Base-by-base conservation (phyloP, 1,284 basidiomycete species). In the Ganoderma lucidum region DNA sequence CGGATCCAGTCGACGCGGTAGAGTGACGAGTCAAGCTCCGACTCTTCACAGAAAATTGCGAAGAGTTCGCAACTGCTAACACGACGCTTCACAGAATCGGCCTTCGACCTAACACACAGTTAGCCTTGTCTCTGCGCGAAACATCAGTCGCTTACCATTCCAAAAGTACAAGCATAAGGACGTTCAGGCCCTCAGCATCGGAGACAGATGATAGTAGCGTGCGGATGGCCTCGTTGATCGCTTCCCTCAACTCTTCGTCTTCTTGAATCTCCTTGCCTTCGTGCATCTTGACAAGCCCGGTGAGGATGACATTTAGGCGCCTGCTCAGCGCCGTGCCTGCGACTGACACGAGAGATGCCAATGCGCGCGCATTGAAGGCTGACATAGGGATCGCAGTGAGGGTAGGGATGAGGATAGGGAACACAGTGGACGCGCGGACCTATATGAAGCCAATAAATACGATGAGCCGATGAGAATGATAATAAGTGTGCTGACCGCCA, bases 381-480 rank as follows among this genome's bases (percentile, higher is more conserved):
- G 95, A 93, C 88, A 99, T 97, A 0, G 97, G 97, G 45, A 89
- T 89, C 6, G 92, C 90, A 48, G 95, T 96, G 71, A 99, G 86
- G 6, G 96, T 97, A 0, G 97, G 98, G 63, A 99, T 95, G 65
- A 99, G 85, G n/a, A 98, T 94, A 0, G 98, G 98, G 94, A 99
- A 99, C 63, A 99, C 97, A 15, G 94, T 96, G 59, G 92, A 87
- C 14, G 96, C 94, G 63, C 96, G 93, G 76, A 97, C 93, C 93
- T 94, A 76, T 2, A 56, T 44, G 32, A 51, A 39, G 23, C n/a
- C 6, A 23, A 48, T 37, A n/a, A 71, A 45, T 63, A 32, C 48
- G 63, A 55, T 53, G 39, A 45, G 17, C 28, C 53, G 56, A 69
- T 32, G 66, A 59, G 69, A 37, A 32, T 42, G 9, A 17, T 6